These are phyloP conservation scores for Penicillium desertorum DNA, from an alignment of 495 filamentous ascomycete species.

Conservation along the genomic window DNA sequence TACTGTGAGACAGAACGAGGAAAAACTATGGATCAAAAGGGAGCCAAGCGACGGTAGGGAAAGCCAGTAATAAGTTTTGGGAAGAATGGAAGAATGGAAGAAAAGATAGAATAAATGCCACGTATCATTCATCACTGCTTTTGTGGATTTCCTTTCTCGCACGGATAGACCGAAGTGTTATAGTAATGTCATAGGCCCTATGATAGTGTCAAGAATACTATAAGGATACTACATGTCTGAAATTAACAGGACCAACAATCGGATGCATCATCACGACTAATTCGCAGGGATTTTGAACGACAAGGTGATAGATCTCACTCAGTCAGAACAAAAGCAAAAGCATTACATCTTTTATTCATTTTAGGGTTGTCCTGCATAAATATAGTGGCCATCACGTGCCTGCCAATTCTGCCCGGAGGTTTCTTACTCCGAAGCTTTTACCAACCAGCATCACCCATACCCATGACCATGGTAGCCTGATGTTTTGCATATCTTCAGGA, in stretches of 20 bases:
- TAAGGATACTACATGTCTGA: too few species aligned
- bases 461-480: background rate
- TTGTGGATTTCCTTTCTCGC: too few species aligned
- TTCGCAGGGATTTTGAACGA: background rate
- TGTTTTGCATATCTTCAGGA: background rate
- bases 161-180: too few species aligned
- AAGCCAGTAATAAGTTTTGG: too few species aligned
- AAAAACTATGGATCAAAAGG: too few species aligned
- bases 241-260: background rate
- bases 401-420: conserved; percentile 5
- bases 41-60: too few species aligned
- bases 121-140: too few species aligned
- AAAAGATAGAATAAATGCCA: too few species aligned
- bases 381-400: conserved; percentile 4
- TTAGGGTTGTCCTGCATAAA: background rate
- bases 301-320: background rate
- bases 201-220: too few species aligned
- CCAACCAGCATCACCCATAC: conserved; percentile 3
- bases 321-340: background rate
- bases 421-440: conserved; percentile 12
- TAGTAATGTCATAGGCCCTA: too few species aligned
- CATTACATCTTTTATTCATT: background rate
- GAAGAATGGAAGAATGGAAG: too few species aligned
- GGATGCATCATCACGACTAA: background rate
- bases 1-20: too few species aligned